Evolutionary conservation across 805 yeast species (phyloP).

Genomic region (Candida taoyuanica): DNA sequence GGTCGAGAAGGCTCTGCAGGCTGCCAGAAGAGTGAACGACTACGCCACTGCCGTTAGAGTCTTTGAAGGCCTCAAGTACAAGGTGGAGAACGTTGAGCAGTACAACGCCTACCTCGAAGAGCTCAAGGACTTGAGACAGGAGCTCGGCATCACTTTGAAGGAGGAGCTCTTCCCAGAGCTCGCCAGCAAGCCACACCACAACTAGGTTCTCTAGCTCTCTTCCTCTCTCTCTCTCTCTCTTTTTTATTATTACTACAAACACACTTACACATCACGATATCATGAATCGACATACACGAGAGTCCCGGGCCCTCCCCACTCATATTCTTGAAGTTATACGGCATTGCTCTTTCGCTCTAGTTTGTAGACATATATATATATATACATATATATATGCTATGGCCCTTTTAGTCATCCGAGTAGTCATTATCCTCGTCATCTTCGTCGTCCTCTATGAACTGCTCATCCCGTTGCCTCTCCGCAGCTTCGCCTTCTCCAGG

Average conservation of each 20-base stretch:
- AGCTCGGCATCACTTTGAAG: slow-evolving; percentile 88
- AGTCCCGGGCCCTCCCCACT: not conserved
- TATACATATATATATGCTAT: not conserved
- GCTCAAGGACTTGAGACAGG: slow-evolving; percentile 84
- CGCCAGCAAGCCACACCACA: slow-evolving; percentile 22
- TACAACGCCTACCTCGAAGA: slow-evolving; percentile 95
- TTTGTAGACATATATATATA: not conserved
- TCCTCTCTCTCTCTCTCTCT: no score
- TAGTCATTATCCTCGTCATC: slow-evolving; percentile 27
- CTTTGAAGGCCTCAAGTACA: slow-evolving; percentile 93
- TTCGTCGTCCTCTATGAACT: slow-evolving; percentile 24
- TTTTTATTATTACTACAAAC: no score
- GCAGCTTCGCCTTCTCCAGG: no score
- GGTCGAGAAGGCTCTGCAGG: slow-evolving; percentile 91
- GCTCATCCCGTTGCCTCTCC: slow-evolving; percentile 16
- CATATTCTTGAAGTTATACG: no score
- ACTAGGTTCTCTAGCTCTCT: slow-evolving; percentile 18
- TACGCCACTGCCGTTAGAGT: slow-evolving; percentile 98
- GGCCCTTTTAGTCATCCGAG: slow-evolving; percentile 12
- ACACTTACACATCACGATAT: no score
- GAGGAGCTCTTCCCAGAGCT: slow-evolving; percentile 70
- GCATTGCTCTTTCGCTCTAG: no score
- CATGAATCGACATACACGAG: not conserved
- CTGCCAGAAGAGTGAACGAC: slow-evolving; percentile 98
- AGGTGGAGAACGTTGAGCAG: slow-evolving; percentile 92